Evolutionary conservation across 257 asterid genomes (phyloP).

Genomic region (Avicennia marina): DNA sequence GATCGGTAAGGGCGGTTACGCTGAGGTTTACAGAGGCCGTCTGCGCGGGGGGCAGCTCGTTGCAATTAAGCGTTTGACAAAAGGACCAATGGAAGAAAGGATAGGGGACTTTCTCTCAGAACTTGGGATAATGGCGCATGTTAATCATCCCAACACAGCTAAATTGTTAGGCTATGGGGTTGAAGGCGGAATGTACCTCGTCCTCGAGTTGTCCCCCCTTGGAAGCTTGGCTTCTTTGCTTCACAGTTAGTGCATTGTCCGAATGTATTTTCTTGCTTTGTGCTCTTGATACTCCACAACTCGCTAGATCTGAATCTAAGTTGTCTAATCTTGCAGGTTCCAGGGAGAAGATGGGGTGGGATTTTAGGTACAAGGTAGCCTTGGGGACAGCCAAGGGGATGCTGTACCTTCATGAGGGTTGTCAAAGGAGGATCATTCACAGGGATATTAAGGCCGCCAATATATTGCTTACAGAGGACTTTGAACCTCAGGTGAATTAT

Average conservation of each 20-base stretch:
- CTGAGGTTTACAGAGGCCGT: slow-evolving; percentile 85
- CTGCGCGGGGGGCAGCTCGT: slow-evolving; percentile 66
- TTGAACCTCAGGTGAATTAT: slow-evolving; percentile 75
- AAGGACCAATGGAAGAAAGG: slow-evolving; percentile 65
- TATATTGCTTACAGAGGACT: slow-evolving; percentile 76
- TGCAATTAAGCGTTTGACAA: slow-evolving; percentile 67
- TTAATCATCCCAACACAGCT: slow-evolving; percentile 92
- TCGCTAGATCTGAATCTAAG: too few relatives aligned
- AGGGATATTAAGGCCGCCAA: slow-evolving; percentile 95
- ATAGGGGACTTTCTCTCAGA: slow-evolving; percentile 75
- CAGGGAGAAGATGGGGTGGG: slow-evolving; percentile 68
- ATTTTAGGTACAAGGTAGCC: slow-evolving; percentile 65
- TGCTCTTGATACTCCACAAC: too few relatives aligned
- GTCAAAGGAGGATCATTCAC: slow-evolving; percentile 90
- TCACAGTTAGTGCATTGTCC: slow-evolving; percentile 62
- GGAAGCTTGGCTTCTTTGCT: slow-evolving; percentile 94
- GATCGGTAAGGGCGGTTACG: slow-evolving; percentile 93
- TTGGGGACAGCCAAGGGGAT: slow-evolving; percentile 81
- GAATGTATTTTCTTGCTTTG: neutral
- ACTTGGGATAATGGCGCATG: slow-evolving; percentile 96
- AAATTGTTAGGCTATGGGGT: slow-evolving; percentile 90
- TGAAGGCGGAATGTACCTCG: slow-evolving; percentile 84
- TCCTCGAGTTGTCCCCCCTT: slow-evolving; percentile 86
- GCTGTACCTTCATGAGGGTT: slow-evolving; percentile 85
- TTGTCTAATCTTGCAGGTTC: slow-evolving; percentile 38